These are phyloP conservation scores for Amphibolis antarctica DNA, from an alignment of 106 monocot species.

Conservation along the genomic window DNA sequence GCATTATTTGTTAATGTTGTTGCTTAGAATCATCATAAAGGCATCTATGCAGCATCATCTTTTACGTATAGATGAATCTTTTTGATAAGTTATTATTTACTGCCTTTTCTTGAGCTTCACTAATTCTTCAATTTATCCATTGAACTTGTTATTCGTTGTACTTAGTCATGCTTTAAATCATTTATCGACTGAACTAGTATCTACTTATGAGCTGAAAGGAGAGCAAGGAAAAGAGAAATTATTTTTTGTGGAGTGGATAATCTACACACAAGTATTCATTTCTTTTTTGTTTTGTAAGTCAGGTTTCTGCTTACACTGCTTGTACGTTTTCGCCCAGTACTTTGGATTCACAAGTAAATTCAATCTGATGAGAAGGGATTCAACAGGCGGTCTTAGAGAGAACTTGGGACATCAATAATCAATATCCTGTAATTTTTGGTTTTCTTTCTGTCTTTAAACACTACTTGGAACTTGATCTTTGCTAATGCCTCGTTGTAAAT, in stretches of 20 bases:
- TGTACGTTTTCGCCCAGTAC: not conserved
- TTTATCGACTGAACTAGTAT: not conserved
- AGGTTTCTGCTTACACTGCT: slow-evolving; percentile 4
- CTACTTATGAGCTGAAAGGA: not conserved
- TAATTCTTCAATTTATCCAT: not conserved
- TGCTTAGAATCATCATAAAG: not conserved
- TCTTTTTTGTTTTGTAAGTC: not conserved
- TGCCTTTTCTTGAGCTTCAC: not conserved
- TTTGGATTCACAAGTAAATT: slow-evolving; percentile 3
- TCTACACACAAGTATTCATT: not conserved
- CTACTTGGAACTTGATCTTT: not conserved
- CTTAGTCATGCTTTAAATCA: not conserved
- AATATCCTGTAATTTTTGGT: not conserved
- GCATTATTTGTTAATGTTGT: not conserved
- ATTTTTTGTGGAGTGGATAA: not conserved
- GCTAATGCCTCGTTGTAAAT: not conserved
- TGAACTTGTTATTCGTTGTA: not conserved
- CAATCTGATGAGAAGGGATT: slow-evolving; percentile 1
- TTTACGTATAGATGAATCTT: no score
- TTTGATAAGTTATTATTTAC: no score
- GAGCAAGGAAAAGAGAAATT: not conserved
- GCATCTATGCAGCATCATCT: no score
- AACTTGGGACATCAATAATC: not conserved
- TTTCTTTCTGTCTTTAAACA: not conserved
- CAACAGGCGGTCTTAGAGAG: not conserved